Evolutionary conservation across 768 basidiomycete genomes (phyloP).

Genomic region (Daedalea quercina): DNA sequence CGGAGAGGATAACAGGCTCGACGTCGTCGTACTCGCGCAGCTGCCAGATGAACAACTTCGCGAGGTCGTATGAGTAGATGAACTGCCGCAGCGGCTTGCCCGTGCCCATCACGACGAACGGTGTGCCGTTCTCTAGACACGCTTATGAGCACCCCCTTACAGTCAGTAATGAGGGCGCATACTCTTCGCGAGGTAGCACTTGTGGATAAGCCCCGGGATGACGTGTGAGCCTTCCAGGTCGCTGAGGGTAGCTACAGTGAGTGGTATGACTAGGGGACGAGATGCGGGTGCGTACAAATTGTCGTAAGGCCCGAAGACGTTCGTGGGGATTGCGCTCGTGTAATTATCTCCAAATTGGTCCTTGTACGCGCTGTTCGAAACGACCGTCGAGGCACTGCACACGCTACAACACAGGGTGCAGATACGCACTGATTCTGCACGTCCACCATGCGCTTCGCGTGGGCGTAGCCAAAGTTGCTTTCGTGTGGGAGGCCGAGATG

Average conservation of each 20-base stretch:
- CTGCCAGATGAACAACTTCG: constrained; percentile 92
- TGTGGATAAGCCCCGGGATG: constrained; percentile 90
- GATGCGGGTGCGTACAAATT: constrained; percentile 66
- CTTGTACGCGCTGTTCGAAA: constrained; percentile 72
- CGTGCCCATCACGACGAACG: constrained; percentile 83
- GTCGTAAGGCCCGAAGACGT: constrained; percentile 92
- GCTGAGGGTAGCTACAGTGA: constrained; percentile 30
- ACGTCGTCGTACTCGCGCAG: constrained; percentile 86
- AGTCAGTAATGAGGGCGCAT: constrained; percentile 13
- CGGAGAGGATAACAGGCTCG: constrained; percentile 89
- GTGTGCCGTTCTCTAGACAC: constrained; percentile 62
- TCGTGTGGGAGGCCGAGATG: constrained; percentile 89
- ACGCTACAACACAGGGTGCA: neutral
- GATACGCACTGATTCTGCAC: constrained; percentile 81
- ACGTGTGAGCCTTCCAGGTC: constrained; percentile 90
- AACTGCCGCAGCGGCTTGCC: constrained; percentile 93
- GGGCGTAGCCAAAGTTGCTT: constrained; percentile 95
- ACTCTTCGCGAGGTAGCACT: constrained; percentile 90
- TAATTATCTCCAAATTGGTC: constrained; percentile 93
- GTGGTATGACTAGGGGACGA: neutral
- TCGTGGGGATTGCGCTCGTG: constrained; percentile 94
- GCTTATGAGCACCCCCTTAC: neutral
- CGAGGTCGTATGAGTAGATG: constrained; percentile 91
- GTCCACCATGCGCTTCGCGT: constrained; percentile 96
- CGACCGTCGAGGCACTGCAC: neutral